Evolutionary conservation across 345 rosid genomes (phyloP).

Genomic region (Bruguiera parviflora): DNA sequence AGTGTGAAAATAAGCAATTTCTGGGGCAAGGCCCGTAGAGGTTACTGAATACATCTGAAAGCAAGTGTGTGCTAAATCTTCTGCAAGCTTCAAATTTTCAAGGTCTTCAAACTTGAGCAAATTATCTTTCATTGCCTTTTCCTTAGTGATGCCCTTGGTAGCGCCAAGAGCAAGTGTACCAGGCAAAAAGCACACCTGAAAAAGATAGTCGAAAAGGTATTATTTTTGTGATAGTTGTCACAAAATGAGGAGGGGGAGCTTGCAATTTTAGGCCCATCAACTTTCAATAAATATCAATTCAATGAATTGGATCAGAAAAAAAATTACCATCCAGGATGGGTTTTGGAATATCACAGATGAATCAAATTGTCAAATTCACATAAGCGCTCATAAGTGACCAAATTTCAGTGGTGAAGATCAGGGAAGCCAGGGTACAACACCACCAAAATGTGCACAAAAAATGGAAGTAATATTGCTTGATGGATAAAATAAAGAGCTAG

Average conservation of each 20-base stretch:
- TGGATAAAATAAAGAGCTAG: neutral
- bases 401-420: constrained; percentile 7
- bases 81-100: constrained; percentile 92
- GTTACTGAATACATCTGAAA: constrained; percentile 94
- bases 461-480: too few species aligned
- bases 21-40: constrained; percentile 96
- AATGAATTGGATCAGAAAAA: neutral
- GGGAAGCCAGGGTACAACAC: neutral
- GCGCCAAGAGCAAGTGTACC: constrained; percentile 98
- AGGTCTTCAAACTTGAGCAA: constrained; percentile 80
- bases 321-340: neutral
- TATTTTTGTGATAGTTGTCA: neutral
- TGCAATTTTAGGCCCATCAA: neutral
- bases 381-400: neutral
- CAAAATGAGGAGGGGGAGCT: neutral
- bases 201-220: constrained; percentile 6
- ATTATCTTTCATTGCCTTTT: constrained; percentile 71
- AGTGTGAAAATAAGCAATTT: constrained; percentile 94
- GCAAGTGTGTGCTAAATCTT: constrained; percentile 85
- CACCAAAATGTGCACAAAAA: neutral
- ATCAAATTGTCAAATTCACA: neutral
- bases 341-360: neutral
- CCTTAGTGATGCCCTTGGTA: constrained; percentile 81
- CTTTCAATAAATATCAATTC: neutral
- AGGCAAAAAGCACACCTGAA: constrained; percentile 91